phyloP scores from a whole-genome alignment of 345 rosid species.

The Populus deltoides region DNA sequence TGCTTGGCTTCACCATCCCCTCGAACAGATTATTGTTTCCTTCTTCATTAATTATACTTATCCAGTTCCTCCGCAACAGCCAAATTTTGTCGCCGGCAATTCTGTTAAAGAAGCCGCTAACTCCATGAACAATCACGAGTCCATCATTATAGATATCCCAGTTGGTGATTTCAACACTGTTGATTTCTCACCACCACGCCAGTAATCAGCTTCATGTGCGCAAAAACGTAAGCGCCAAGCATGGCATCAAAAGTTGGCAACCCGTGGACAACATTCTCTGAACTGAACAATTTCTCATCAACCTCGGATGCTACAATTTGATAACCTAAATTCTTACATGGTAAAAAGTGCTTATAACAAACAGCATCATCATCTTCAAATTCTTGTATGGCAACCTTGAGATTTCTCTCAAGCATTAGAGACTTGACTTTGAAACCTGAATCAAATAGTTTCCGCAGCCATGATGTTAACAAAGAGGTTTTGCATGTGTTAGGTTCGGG shows the following conservation, averaged over 20 bases:
- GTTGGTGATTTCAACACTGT: not conserved
- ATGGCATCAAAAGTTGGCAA: no score
- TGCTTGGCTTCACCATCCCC: no score
- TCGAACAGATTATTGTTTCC: no score
- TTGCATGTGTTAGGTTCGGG: no score
- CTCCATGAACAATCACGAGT: not conserved
- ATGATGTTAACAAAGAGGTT: no score
- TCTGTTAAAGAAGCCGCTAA: not conserved
- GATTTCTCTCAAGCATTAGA: not conserved
- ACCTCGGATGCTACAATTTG: not conserved
- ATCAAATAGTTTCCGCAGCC: not conserved
- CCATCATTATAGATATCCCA: slow-evolving; percentile 7
- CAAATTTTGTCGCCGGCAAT: no score
- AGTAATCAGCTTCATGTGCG: no score
- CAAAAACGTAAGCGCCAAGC: no score
- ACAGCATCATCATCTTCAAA: not conserved
- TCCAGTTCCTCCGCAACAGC: no score
- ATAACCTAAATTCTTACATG: not conserved
- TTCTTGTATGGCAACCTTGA: not conserved
- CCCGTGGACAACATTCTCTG: not conserved
- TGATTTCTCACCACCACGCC: not conserved
- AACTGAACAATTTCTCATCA: not conserved
- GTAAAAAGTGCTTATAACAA: not conserved
- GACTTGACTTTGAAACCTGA: not conserved
- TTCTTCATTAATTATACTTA: no score